A percentile compares a stretch with the other conserved stretches of the same genome.
phyloP scores from a whole-genome alignment of 345 rosid genomes.

The Eucalyptus virginea region DNA sequence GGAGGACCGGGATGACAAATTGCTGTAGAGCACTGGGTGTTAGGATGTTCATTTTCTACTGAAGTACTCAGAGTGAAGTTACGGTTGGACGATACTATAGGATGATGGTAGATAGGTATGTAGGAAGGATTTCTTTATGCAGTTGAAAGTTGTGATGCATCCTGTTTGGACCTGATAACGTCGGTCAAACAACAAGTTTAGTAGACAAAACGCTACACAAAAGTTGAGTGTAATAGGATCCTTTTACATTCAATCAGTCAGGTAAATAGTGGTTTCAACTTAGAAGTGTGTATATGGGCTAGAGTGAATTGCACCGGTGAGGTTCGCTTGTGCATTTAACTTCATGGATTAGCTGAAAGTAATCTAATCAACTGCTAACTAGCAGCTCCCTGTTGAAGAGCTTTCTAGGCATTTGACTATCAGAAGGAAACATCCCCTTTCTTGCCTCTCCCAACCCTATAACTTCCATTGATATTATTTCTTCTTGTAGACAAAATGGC shows the following conservation, averaged over 20 bases:
- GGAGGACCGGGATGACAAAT: neutral
- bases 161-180: neutral
- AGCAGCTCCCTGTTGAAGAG: neutral
- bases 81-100: neutral
- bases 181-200: neutral
- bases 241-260: neutral
- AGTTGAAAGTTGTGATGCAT: neutral
- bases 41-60: neutral
- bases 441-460: neutral
- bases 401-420: neutral
- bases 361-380: neutral
- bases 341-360: neutral
- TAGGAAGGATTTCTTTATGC: neutral
- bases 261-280: neutral
- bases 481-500: neutral
- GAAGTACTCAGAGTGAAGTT: neutral
- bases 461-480: neutral
- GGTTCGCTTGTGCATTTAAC: neutral
- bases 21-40: neutral
- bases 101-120: neutral
- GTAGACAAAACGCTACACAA: neutral
- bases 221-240: neutral
- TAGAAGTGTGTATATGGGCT: neutral
- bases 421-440: neutral
- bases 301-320: neutral